Percentiles rank a stretch among this genome's conserved stretches.
Evolutionary conservation across 1,284 basidiomycete species (phyloP).

Genomic region (Coriolopsis trogii): DNA sequence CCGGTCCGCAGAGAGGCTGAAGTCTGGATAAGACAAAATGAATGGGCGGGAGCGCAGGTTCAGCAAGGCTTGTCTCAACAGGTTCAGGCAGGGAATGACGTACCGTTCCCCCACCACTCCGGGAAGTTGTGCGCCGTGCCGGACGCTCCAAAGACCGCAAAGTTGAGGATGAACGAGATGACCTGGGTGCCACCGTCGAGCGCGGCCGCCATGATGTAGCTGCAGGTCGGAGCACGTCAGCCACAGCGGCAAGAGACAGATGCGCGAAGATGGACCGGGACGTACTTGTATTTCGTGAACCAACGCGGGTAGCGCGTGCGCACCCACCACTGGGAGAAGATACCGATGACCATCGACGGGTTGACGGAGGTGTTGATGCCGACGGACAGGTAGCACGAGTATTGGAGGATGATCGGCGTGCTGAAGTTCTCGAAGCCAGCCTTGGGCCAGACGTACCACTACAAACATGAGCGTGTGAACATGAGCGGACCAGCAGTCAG

Average conservation of each 20-base stretch:
- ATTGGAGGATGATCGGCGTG: slow-evolving; percentile 46
- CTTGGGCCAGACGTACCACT: slow-evolving; percentile 51
- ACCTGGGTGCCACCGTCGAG: slow-evolving; percentile 37
- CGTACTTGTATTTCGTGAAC: slow-evolving; percentile 66
- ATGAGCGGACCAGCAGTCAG: not conserved
- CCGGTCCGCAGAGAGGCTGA: slow-evolving; percentile 34
- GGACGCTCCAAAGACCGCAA: slow-evolving; percentile 36
- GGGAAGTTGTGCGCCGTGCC: slow-evolving; percentile 32
- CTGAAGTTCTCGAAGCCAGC: slow-evolving; percentile 48
- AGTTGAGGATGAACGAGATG: slow-evolving; percentile 38
- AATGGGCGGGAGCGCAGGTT: not conserved
- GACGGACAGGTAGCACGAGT: slow-evolving; percentile 47
- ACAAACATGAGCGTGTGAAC: slow-evolving; percentile 23
- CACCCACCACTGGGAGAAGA: slow-evolving; percentile 60
- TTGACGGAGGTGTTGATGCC: slow-evolving; percentile 51
- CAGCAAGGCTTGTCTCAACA: not conserved
- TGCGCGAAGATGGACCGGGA: slow-evolving; percentile 26
- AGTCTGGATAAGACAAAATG: slow-evolving; percentile 13
- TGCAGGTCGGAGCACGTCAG: slow-evolving; percentile 6
- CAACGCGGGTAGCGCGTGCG: slow-evolving; percentile 46
- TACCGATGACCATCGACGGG: slow-evolving; percentile 49
- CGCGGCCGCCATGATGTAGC: slow-evolving; percentile 37
- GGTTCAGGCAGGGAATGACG: not conserved
- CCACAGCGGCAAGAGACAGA: not conserved
- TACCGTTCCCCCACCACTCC: slow-evolving; percentile 35